Base-by-base conservation (phyloP, 2,329 filamentous ascomycete species). In the Aspergillus puulaauensis region DNA sequence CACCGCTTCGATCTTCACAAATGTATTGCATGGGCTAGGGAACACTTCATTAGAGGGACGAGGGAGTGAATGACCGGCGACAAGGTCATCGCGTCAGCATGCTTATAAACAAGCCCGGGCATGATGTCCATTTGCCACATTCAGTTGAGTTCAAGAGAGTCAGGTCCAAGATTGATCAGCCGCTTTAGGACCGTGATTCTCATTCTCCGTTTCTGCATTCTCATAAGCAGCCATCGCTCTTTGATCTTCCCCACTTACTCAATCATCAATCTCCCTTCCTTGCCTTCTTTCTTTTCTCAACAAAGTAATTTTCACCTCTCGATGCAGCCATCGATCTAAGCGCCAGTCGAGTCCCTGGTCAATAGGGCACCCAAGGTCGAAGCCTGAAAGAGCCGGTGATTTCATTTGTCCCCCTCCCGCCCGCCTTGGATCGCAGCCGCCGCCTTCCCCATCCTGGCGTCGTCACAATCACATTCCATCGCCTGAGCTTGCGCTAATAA, bases 351-450 rank as follows among this genome's bases (percentile, higher is more conserved):
- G 17, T 21, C 45, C n/a, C n/a, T 48, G 45, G 19, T 35, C 23
- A 17, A 35, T 48, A 31, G 15, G 35, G 35, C 24, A 12, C 37
- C 35, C 33, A 52, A 52, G 49, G 35, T 40, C 19, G 24, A 52
- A 50, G 39, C 52, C 44, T 44, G 39, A 44, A 39, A 43, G 49
- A 31, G 37, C 41, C 15, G 52, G 40, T 53, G 41, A 14, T 54
- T 56, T 54, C 24, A 43, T 46, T 40, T 35, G 35, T 31, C 39
- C 54, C 56, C 11, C 47, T 39, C 21, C 40, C 52, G 53, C 60
- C 55, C 55, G 58, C 58, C 49, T 59, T 54, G 51, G 33, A 53
- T 61, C 43, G 57, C 47, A 58, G 54, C 58, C 58, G 57, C 57
- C 59, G 56, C 54, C 56, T 59, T 52, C 39, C 45, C 47, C 53